Base-by-base conservation (phyloP, 495 filamentous ascomycete species). In the Neurospora sp. region DNA sequence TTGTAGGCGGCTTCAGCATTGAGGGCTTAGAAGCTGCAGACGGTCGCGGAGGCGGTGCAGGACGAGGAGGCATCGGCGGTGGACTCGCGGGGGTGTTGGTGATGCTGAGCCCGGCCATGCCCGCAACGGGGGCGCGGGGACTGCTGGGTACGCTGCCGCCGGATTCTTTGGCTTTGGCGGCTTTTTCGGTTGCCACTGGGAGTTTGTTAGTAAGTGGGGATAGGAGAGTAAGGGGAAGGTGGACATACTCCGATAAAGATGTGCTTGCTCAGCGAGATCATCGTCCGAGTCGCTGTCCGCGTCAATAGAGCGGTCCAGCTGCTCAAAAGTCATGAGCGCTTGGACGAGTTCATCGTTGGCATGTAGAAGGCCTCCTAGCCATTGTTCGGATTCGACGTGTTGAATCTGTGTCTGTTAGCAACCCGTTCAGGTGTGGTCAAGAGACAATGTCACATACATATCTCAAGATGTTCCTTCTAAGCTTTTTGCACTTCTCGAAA, bases 261-360 rank as follows among this genome's bases (percentile, higher is more conserved):
- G 87, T 4, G 86, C 85, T 75, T 88, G 87, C 70, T 86, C 83
- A 37, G 86, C 86, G 31, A 89, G 74, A 70, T 91, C 89, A 70
- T 89, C 88, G 70, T 98, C 96, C 70, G 93, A 97, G 79, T 99
- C 96, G 77, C 93, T 97, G 81, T 99, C 96, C 70, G 97, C 94
- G 74, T 98, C 95, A 73, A 98, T 91, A 74, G 96, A 97, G 76
- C 96, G 94, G 80, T 99, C 95, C 35, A 97, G 86, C 70, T 96
- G 92, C 81, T 98, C 96, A 79, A 93, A 99, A 0, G 94, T 91
- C 89, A 96, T 97, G 72, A 99, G 85, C 2, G 95, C 95, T n/a
- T 89, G 91, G 62, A 98, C 92, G 20, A 99, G 88, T 77, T 92
- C 90, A 74, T 95, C 93, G 76, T 95, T 95, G 71, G 93, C 91